Base-by-base conservation (phyloP, 768 basidiomycete genomes). In the Tremella mesenterica region DNA sequence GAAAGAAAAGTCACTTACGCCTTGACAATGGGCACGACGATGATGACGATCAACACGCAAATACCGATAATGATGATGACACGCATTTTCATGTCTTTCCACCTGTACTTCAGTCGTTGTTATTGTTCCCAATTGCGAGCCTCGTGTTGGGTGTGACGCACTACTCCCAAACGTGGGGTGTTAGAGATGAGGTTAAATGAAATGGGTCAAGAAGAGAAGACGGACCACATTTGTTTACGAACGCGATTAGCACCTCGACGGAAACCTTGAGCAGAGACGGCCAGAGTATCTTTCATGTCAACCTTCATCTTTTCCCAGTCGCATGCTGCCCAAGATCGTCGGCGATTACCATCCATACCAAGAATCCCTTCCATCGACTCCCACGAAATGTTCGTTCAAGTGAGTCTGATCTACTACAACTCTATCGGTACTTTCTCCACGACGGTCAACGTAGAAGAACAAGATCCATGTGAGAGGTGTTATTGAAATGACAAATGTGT, bases 221-320 rank as follows among this genome's bases (percentile, higher is more conserved):
- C 58, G 36, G 59, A 69, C 72, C 74, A 74, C 75, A 76, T 75
- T 68, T 91, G 89, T 82, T 97, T 99, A 73, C 95, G 84, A 49
- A 99, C 95, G 56, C 88, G 81, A 77, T 96, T 96, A 48, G 95
- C 95, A 61, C 95, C 92, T 60, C 90, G 81, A 58, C 91, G 84
- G 83, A 99, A 99, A 25, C 91, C 90, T 77, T 99, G 93, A n/a
- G 95, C 95, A 23, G 91, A 95, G 36, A 93, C 88, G 27, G 95
- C 93, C 52, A 99, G 81, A 71, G 85, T 95, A 76, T 99, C 95
- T 95, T 63, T n/a, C 26, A 39, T 33, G 50, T 48, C 38, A 41
- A 23, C 38, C 8, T 34, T 18, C 12, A 18, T 18, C 33, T 10
- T 34, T 18, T n/a, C n/a, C n/a, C n/a, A n/a, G n/a, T n/a, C n/a